phyloP scores from a whole-genome alignment of 1,284 basidiomycete species.

The Malassezia equina region DNA sequence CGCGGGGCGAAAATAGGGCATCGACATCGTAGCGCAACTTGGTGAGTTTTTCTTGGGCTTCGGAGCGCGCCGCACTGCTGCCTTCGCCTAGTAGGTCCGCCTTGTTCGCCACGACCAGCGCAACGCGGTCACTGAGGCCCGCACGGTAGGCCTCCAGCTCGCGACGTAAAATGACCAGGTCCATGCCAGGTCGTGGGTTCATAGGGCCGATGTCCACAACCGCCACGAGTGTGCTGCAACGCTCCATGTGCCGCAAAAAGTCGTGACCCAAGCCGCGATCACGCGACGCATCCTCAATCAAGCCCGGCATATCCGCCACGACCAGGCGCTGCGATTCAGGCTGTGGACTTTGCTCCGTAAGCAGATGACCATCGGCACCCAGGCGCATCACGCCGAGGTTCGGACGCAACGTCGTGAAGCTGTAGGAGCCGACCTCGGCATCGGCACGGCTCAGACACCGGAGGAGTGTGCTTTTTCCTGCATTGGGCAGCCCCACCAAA shows the following conservation, averaged over 20 bases:
- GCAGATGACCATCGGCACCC: constrained; percentile 55
- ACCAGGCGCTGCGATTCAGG: constrained; percentile 64
- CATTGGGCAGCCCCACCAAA: constrained; percentile 90
- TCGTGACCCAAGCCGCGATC: constrained; percentile 87
- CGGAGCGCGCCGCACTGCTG: background rate
- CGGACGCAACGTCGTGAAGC: constrained; percentile 90
- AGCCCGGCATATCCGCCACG: constrained; percentile 92
- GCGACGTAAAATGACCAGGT: constrained; percentile 61
- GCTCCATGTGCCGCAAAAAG: constrained; percentile 84
- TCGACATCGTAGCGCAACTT: constrained; percentile 9
- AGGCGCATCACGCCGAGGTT: constrained; percentile 83
- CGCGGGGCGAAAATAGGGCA: constrained; percentile 4
- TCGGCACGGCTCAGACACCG: constrained; percentile 72
- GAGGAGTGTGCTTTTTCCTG: constrained; percentile 66
- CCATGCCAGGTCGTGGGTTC: constrained; percentile 55
- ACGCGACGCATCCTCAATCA: constrained; percentile 71
- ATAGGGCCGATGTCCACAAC: constrained; percentile 71
- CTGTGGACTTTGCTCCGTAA: constrained; percentile 2
- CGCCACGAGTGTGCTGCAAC: constrained; percentile 77
- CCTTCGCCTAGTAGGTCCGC: constrained; percentile 55
- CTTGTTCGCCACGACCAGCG: constrained; percentile 79
- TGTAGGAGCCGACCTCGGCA: constrained; percentile 79
- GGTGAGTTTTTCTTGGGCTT: constrained; percentile 10
- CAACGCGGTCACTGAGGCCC: constrained; percentile 59
- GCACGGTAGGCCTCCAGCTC: constrained; percentile 74